Evolutionary conservation across 2,329 filamentous ascomycete genomes (phyloP), one percentile per base, ranked within the genome.

Genomic region (Coniochaeta prunicola): DNA sequence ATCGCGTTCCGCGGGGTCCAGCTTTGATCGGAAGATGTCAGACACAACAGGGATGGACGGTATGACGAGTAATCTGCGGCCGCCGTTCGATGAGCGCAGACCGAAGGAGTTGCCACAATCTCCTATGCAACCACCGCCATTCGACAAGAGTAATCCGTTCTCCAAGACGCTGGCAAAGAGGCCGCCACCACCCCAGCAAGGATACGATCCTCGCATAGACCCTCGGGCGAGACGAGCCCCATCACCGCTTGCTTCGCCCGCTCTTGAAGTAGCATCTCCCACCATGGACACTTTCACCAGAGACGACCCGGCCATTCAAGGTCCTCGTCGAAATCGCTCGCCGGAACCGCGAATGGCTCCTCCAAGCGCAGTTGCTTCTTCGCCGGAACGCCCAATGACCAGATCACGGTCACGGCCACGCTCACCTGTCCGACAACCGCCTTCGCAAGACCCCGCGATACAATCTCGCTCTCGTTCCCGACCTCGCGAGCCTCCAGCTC

Each of bases 31-130:
- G 31, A 74, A 76, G 38, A 73, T 73, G 10, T 78, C 76, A 2
- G 74, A 78, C 56, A 69, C 71, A 15, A 71, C 74, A 10, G 77
- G 77, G 53, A 77, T 86, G 17, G 78, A 82, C 56, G 73, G 74
- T 13, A 67, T 86, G 57, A 81, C 85, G 71, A 76, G 81, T 57
- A 82, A 86, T 56, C 69, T 86, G 2, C 77, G 84, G 60, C 76
- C 73, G 1, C 80, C 80, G 0, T 79, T 83, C 70, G 73, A 76
- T 31, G 69, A 73, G 9, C 62, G 75, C 58, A 68, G 71, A 45
- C 67, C 71, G 0, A 70, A 66, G 45, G 53, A 54, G n/a, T 34
- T 36, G n/a, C 53, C 30, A 6, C 30, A 21, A 9, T 36, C 53
- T 4, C 30, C 53, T 17, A 54, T 36, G 17, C 30, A 33, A 31